Evolutionary conservation across 495 filamentous ascomycete species (phyloP).

Genomic region (Talaromyces liani): DNA sequence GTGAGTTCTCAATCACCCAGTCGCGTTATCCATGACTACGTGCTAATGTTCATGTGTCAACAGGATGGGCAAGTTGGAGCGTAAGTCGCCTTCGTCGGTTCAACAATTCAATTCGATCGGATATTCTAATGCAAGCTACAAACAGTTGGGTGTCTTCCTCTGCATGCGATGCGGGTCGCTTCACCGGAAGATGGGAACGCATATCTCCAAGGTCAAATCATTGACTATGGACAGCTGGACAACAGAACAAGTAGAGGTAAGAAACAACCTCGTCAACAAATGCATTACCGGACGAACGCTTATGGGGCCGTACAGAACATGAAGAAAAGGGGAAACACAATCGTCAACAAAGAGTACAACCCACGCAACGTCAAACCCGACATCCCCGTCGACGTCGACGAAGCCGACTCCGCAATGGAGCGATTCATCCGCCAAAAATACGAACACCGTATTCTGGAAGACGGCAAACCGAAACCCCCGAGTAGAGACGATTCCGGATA

Average conservation of each 20-base stretch:
- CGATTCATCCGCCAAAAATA: slow-evolving; percentile 93
- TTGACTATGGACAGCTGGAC: slow-evolving; percentile 97
- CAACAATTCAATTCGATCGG: not conserved
- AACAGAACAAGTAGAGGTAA: slow-evolving; percentile 90
- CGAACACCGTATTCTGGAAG: slow-evolving; percentile 54
- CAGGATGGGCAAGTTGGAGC: slow-evolving; percentile 98
- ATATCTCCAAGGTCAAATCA: slow-evolving; percentile 97
- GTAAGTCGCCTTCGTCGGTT: slow-evolving; percentile 46
- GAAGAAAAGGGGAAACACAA: slow-evolving; percentile 79
- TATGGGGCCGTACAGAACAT: slow-evolving; percentile 48
- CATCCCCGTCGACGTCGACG: slow-evolving; percentile 81
- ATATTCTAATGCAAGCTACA: not conserved
- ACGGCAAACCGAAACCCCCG: slow-evolving; percentile 40
- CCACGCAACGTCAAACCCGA: slow-evolving; percentile 72
- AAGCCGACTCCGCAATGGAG: slow-evolving; percentile 88
- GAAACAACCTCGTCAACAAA: too few species aligned
- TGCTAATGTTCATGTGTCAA: slow-evolving; percentile 10
- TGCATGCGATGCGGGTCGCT: slow-evolving; percentile 96
- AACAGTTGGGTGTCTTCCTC: slow-evolving; percentile 85
- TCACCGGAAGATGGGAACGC: slow-evolving; percentile 94
- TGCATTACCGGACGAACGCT: too few species aligned
- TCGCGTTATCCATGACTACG: slow-evolving; percentile 3
- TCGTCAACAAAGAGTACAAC: slow-evolving; percentile 83
- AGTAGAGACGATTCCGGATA: slow-evolving; percentile 34
- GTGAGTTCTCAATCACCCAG: slow-evolving; percentile 40